These are phyloP conservation scores for Linnemannia zychae DNA, from an alignment of 192 early-diverging fungal genomes.

Conservation along the genomic window DNA sequence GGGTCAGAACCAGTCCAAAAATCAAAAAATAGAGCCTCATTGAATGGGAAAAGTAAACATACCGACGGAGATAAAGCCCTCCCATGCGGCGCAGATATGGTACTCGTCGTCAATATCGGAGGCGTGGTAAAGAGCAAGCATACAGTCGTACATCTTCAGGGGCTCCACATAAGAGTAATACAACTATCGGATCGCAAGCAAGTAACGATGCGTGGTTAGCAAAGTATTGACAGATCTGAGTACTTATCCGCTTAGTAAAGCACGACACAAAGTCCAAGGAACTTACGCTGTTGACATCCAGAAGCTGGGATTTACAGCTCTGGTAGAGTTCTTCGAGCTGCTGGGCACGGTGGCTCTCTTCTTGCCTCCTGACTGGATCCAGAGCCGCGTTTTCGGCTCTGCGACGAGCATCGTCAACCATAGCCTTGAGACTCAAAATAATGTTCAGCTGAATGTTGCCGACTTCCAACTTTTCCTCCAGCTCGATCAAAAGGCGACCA, in stretches of 20 bases:
- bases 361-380: conserved; percentile 5
- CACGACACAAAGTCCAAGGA: neutral
- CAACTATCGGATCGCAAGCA: neutral
- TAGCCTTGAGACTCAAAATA: conserved; percentile 28
- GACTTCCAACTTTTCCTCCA: conserved; percentile 70
- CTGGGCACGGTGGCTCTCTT: conserved; percentile 21
- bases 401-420: conserved; percentile 12
- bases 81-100: conserved; percentile 49
- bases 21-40: neutral
- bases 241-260: neutral
- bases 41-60: neutral
- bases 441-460: conserved; percentile 70
- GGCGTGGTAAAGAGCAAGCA: conserved; percentile 52
- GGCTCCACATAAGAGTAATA: conserved; percentile 45
- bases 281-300: conserved; percentile 38
- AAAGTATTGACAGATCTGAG: neutral
- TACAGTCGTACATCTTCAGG: conserved; percentile 50
- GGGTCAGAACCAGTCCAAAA: neutral
- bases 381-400: neutral
- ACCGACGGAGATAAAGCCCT: conserved; percentile 47
- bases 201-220: neutral
- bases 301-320: conserved; percentile 33
- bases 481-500: conserved; percentile 64
- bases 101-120: conserved; percentile 55
- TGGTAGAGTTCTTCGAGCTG: conserved; percentile 27